phyloP scores from a whole-genome alignment of 805 yeast genomes.

The Metschnikowia lachancei region DNA sequence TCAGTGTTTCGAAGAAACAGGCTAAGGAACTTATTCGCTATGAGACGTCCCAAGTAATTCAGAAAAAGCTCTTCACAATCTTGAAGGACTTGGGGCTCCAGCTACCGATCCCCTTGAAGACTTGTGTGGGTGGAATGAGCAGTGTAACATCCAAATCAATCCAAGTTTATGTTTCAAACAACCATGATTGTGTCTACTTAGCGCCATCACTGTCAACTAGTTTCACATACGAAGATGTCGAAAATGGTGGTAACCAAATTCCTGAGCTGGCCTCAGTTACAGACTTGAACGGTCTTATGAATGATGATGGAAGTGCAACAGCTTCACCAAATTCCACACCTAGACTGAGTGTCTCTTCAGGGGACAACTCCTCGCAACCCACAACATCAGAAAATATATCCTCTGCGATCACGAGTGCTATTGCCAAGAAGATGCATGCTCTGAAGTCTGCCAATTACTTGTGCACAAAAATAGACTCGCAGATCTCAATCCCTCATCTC shows the following conservation, averaged over 20 bases:
- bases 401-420: conserved; percentile 4
- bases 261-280: conserved; percentile 16
- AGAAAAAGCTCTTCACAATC: conserved; percentile 30
- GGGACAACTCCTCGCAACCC: neutral
- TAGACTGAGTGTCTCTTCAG: conserved; percentile 1
- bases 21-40: conserved; percentile 39
- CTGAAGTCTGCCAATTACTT: conserved; percentile 38
- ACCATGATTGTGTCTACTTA: conserved; percentile 40
- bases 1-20: conserved; percentile 25
- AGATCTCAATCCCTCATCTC: conserved; percentile 48
- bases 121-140: conserved; percentile 24
- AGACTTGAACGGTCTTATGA: neutral
- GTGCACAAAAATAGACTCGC: conserved; percentile 36
- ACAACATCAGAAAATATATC: neutral
- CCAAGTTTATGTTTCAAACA: conserved; percentile 36
- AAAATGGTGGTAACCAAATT: conserved; percentile 32
- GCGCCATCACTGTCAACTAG: conserved; percentile 40
- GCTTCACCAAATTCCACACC: neutral
- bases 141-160: conserved; percentile 29
- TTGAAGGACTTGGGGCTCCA: conserved; percentile 41
- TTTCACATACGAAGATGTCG: conserved; percentile 43
- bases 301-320: neutral
- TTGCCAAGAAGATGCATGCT: conserved; percentile 20
- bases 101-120: conserved; percentile 36
- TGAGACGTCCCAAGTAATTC: conserved; percentile 38